A percentile compares a stretch with the other conserved stretches of the same genome.
Evolutionary conservation across 345 rosid genomes (phyloP).

Genomic region (Abelmoschus esculentus): DNA sequence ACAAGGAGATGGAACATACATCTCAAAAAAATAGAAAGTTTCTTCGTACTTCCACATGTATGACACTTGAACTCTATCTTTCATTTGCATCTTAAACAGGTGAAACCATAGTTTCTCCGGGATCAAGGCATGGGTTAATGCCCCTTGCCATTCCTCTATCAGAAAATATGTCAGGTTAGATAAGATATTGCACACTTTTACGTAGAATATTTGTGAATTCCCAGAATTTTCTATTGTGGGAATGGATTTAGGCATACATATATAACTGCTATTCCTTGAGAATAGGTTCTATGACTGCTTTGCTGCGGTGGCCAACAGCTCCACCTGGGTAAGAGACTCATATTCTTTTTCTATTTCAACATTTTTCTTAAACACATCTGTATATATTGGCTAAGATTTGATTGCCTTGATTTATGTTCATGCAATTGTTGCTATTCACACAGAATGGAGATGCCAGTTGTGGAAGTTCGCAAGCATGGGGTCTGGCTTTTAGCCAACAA

Average conservation of each 20-base stretch:
- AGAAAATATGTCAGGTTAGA: conserved; percentile 53
- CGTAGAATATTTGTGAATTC: not conserved
- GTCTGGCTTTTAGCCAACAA: conserved; percentile 83
- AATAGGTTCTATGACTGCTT: conserved; percentile 66
- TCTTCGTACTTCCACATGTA: not conserved
- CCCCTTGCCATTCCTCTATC: conserved; percentile 76
- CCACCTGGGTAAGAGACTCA: conserved; percentile 55
- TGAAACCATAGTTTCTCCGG: conserved; percentile 64
- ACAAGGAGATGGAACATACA: conserved; percentile 1
- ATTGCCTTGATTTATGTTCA: conserved; percentile 14
- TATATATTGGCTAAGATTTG: not conserved
- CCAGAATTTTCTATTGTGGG: not conserved
- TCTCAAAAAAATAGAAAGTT: not conserved
- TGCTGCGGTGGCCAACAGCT: conserved; percentile 93
- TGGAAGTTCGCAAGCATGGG: conserved; percentile 76
- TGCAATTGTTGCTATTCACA: conserved; percentile 24
- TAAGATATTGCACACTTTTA: not conserved
- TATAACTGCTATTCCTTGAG: conserved; percentile 11
- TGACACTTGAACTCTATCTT: conserved; percentile 10
- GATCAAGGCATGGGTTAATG: conserved; percentile 59
- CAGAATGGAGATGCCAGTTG: conserved; percentile 92
- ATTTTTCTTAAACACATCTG: not conserved
- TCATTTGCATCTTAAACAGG: conserved; percentile 30
- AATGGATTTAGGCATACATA: not conserved
- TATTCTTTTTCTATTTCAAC: not conserved